Evolutionary conservation across 176 grass and related monocot genomes (phyloP).

Genomic region (Urochloa ruziziensis): DNA sequence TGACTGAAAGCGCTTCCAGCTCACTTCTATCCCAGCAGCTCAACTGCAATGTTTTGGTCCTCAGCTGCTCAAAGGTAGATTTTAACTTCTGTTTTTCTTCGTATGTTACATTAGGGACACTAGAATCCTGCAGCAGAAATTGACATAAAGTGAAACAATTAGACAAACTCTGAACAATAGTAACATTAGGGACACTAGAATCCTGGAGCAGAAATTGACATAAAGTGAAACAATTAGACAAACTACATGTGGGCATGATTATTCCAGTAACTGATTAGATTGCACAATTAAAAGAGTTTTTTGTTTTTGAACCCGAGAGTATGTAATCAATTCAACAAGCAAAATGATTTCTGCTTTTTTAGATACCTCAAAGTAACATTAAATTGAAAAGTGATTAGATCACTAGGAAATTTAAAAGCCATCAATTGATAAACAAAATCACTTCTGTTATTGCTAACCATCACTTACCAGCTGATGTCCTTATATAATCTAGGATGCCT

Average conservation of each 20-base stretch:
- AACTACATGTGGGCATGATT: not conserved
- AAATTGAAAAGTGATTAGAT: not conserved
- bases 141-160: not conserved
- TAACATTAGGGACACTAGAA: conserved; percentile 33
- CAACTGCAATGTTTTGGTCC: conserved; percentile 47
- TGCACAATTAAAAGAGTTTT: not conserved
- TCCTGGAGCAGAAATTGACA: conserved; percentile 26
- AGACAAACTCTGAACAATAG: conserved; percentile 14
- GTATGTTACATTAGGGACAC: conserved; percentile 34
- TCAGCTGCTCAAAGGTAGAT: conserved; percentile 52
- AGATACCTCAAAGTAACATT: not conserved
- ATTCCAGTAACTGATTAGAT: not conserved
- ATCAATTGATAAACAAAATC: conserved; percentile 34
- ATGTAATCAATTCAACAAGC: not conserved
- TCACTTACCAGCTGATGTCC: conserved; percentile 53
- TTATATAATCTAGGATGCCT: conserved; percentile 54
- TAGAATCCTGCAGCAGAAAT: conserved; percentile 34
- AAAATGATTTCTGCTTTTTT: not conserved
- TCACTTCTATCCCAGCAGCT: conserved; percentile 44
- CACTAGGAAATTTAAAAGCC: not conserved
- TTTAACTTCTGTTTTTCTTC: conserved; percentile 45
- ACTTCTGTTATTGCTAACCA: not conserved
- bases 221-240: conserved; percentile 7
- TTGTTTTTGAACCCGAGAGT: not conserved
- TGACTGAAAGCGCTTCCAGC: conserved; percentile 31